Evolutionary conservation across 2,329 filamentous ascomycete genomes (phyloP).

Genomic region (Aurifilum marmelostoma): DNA sequence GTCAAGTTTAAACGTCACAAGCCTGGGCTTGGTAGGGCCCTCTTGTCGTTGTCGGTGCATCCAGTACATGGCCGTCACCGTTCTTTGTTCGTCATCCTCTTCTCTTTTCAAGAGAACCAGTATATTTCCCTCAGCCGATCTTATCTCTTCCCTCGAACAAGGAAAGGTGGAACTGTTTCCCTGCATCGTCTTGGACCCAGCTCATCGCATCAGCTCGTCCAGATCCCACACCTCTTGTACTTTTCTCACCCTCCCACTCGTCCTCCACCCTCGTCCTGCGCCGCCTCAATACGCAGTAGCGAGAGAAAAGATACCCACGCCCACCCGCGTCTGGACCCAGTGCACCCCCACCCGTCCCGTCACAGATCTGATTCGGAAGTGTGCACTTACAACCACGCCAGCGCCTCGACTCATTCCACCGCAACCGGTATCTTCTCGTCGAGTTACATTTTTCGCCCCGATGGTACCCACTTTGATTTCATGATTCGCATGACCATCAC

Average conservation of each 20-base stretch:
- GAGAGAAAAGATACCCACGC: background rate
- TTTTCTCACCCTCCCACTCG: background rate
- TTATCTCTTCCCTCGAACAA: background rate
- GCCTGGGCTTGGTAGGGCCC: background rate
- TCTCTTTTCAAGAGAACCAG: background rate
- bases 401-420: slow-evolving; percentile 24
- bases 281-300: background rate
- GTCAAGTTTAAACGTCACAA: slow-evolving; percentile 2
- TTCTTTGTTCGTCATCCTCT: background rate
- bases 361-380: slow-evolving; percentile 22
- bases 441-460: slow-evolving; percentile 23
- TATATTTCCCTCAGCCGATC: slow-evolving; percentile 5
- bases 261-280: background rate
- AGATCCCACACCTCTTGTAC: background rate
- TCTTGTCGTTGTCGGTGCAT: background rate
- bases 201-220: slow-evolving; percentile 4
- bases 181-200: slow-evolving; percentile 22
- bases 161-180: slow-evolving; percentile 22
- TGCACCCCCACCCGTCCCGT: slow-evolving; percentile 16
- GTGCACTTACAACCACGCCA: slow-evolving; percentile 14
- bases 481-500: slow-evolving; percentile 27
- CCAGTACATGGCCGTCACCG: background rate
- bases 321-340: slow-evolving; percentile 10
- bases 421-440: slow-evolving; percentile 25
- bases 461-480: slow-evolving; percentile 24